Base-by-base conservation (phyloP, 140 eudicot genomes). In the Erigeron philadelphicus region DNA sequence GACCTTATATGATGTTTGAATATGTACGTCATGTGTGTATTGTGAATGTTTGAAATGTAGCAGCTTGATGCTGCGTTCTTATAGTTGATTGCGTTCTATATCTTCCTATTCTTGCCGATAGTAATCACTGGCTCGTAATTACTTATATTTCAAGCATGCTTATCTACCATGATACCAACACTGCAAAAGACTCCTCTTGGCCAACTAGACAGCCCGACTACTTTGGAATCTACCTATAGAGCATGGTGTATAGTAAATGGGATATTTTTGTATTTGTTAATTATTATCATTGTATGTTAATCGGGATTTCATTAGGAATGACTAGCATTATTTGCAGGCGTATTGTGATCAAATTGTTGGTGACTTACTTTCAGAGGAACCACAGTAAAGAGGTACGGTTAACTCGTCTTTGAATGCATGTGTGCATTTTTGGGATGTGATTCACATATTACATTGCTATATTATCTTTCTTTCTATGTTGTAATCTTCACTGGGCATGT, bases 341-440 rank as follows among this genome's bases (percentile, higher is more conserved):
- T 73, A 93, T 93, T 71, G 98, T 93, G 81, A 93, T 93, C 83
- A 93, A 93, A 70, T 80, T 93, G 76, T 71, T 93, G 83, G 98
- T 93, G 81, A 93, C 98, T 16, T 93, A 93, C 85, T 93, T 93
- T 76, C 96, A 93, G 80, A 84, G 95, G 81, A 93, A 93, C 81
- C 98, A 93, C 78, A 93, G 98, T 71, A 93, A 87, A 81, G 98
- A 93, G 98, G 98, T 88, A 75, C 43, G 72, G 41, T 46, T 43
- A n/a, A 16, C 59, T 66, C 45, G 23, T 23, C 7, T 50, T 64
- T 64, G 8, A 21, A 11, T 58, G 16, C 42, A 4, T 58, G 41
- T 11, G 12, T 58, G 64, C 23, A 66, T 15, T 44, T 41, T 35
- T n/a, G 13, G 41, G 38, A 31, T 31, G 38, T 31, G 38, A 3